Percentiles rank a stretch among this genome's conserved stretches.
Evolutionary conservation across 768 basidiomycete species (phyloP).

Genomic region (Pleurotus salmoneostramineus): DNA sequence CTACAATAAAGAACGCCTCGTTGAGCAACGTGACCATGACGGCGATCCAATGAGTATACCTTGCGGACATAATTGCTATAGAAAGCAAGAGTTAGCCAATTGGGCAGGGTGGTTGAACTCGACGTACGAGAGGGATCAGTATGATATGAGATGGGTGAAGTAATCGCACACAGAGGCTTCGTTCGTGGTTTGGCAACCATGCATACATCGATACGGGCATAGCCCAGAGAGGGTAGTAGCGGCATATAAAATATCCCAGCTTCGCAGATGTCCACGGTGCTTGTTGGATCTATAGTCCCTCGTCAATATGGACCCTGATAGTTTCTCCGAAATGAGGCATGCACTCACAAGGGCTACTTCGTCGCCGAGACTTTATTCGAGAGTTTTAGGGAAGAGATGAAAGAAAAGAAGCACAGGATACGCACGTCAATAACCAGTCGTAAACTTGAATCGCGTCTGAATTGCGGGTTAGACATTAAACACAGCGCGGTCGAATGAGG

Average conservation of each 20-base stretch:
- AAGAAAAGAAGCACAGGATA: not conserved
- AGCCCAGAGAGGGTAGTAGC: slow-evolving; percentile 20
- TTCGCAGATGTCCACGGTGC: slow-evolving; percentile 18
- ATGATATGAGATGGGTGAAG: slow-evolving; percentile 15
- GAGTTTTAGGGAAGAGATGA: not conserved
- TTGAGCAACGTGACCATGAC: not conserved
- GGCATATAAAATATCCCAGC: slow-evolving; percentile 17
- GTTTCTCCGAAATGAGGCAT: not conserved
- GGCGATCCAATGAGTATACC: slow-evolving; percentile 1
- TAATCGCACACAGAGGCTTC: slow-evolving; percentile 11
- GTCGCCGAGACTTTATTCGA: slow-evolving; percentile 15
- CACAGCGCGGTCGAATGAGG: not conserved
- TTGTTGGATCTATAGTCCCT: slow-evolving; percentile 14
- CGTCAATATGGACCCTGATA: not conserved
- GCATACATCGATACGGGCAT: slow-evolving; percentile 20
- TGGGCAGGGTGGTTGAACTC: not conserved
- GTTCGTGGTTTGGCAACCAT: slow-evolving; percentile 16
- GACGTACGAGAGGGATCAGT: slow-evolving; percentile 19
- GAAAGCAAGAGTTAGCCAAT: not conserved
- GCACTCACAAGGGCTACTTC: slow-evolving; percentile 16
- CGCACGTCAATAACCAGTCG: slow-evolving; percentile 20
- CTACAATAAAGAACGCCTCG: slow-evolving; percentile 5
- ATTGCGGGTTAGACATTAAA: not conserved
- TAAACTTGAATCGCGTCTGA: slow-evolving; percentile 18
- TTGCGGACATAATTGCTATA: slow-evolving; percentile 15